Evolutionary conservation across 371 early-diverging fungal genomes (phyloP).

Genomic region (Zychaea mexicana): DNA sequence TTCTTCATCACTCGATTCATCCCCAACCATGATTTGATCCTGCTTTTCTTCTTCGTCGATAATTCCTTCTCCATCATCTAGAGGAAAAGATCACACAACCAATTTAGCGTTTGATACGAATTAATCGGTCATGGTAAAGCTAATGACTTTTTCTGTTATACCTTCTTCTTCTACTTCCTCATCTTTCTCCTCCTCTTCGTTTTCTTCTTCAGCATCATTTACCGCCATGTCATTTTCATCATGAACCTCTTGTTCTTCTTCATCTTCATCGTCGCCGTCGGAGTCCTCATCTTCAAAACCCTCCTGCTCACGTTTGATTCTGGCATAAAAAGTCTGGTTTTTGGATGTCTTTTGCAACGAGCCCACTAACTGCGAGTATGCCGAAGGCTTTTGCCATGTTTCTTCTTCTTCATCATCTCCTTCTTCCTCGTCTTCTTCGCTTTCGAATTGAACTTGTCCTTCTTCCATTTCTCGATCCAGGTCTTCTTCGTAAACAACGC

Average conservation of each 20-base stretch:
- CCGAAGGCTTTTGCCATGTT: constrained; percentile 51
- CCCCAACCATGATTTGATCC: constrained; percentile 17
- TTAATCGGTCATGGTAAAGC: too few species aligned
- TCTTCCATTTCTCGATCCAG: constrained; percentile 52
- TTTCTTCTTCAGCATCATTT: constrained; percentile 40
- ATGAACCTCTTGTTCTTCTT: too few species aligned
- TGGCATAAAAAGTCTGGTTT: constrained; percentile 43
- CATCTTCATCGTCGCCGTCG: constrained; percentile 14
- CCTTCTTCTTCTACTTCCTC: constrained; percentile 17
- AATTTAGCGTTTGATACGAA: too few species aligned
- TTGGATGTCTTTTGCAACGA: constrained; percentile 51
- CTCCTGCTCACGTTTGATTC: constrained; percentile 45
- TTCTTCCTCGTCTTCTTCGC: constrained; percentile 31
- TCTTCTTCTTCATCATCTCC: constrained; percentile 32
- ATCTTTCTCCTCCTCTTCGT: constrained; percentile 32
- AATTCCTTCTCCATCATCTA: constrained; percentile 29
- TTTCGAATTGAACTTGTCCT: constrained; percentile 34
- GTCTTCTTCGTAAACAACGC: constrained; percentile 54
- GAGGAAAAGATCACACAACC: neutral
- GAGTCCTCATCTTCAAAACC: constrained; percentile 32
- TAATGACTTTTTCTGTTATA: too few species aligned
- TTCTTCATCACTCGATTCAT: constrained; percentile 43
- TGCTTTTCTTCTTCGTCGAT: constrained; percentile 23
- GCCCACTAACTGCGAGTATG: constrained; percentile 44
- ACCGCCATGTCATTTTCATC: constrained; percentile 10